Conservation (phyloP, 2,329 filamentous ascomycete genomes). For the Rhytidhysteron rufulum region DNA sequence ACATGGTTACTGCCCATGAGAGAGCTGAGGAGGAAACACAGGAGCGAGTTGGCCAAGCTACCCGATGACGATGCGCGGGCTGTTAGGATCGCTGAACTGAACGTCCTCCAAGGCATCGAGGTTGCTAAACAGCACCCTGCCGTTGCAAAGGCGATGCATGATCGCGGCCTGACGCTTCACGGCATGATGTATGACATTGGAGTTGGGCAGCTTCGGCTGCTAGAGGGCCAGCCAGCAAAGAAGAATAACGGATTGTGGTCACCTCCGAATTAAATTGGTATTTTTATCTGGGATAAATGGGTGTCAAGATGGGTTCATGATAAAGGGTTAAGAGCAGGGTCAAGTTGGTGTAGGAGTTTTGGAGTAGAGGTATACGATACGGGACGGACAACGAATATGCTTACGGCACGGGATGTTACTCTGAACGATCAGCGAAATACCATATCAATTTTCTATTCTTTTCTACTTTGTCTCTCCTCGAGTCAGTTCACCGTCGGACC, state of each 20-base stretch:
- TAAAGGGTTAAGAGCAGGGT: too few relatives aligned
- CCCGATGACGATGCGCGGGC: conserved; percentile 46
- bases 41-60: conserved; percentile 47
- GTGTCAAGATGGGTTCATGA: too few relatives aligned
- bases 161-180: conserved; percentile 70
- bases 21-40: conserved; percentile 52
- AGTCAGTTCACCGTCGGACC: too few relatives aligned
- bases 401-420: too few relatives aligned
- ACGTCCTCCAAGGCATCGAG: conserved; percentile 66
- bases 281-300: neutral
- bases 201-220: conserved; percentile 51
- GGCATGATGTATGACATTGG: conserved; percentile 71
- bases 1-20: conserved; percentile 59
- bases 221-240: conserved; percentile 35
- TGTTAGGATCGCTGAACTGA: conserved; percentile 68
- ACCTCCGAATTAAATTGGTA: conserved; percentile 2
- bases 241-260: conserved; percentile 14
- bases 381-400: too few relatives aligned
- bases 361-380: too few relatives aligned
- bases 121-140: conserved; percentile 65
- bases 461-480: too few relatives aligned
- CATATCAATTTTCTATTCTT: too few relatives aligned
- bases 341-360: too few relatives aligned
- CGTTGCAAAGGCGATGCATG: conserved; percentile 66
- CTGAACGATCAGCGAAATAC: too few relatives aligned